These are phyloP conservation scores for Microglena sp. DNA, from an alignment of 139 green algal genomes.

Conservation along the genomic window DNA sequence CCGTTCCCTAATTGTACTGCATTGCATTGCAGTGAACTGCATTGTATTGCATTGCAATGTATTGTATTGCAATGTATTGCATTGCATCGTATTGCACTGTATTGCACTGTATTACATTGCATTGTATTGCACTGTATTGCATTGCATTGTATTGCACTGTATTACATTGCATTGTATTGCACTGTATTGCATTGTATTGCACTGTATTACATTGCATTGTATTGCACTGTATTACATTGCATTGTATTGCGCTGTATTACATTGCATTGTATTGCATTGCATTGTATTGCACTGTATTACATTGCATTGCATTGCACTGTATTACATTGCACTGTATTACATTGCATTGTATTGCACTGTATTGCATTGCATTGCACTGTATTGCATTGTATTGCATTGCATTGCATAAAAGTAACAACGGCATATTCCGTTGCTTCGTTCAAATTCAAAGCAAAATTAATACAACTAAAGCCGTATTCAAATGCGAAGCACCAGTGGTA, in stretches of 20 bases:
- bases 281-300: constrained; percentile 1
- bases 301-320: no score
- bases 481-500: no score
- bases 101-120: neutral
- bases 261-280: constrained; percentile 1
- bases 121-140: constrained; percentile 1
- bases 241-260: neutral
- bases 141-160: constrained; percentile 1
- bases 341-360: no score
- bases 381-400: no score
- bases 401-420: no score
- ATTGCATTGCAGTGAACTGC: neutral
- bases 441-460: no score
- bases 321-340: no score
- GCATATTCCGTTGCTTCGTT: no score
- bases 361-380: no score
- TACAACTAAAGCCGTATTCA: no score
- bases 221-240: neutral
- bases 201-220: neutral
- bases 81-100: neutral
- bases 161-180: neutral
- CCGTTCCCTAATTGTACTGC: no score
- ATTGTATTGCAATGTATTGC: constrained; percentile 1
- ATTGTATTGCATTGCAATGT: constrained; percentile 1
- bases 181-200: constrained; percentile 1